Conservation (phyloP, 23 red algal genomes). For the Gracilaria domingensis region DNA sequence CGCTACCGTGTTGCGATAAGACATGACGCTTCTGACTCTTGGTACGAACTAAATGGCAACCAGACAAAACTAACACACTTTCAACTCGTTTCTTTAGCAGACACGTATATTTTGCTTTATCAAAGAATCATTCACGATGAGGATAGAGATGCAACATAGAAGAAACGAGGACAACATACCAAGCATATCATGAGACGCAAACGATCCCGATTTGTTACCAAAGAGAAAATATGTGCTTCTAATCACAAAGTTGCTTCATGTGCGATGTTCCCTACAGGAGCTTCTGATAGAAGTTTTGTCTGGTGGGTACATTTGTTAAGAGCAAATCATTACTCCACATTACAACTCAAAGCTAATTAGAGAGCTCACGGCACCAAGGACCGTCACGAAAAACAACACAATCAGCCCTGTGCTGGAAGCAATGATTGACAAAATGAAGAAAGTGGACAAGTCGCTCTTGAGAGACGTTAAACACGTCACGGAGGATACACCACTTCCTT, state of each 20-base stretch:
- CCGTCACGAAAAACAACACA: slow-evolving; percentile 40
- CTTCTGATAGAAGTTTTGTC: slow-evolving; percentile 25
- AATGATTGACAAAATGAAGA: slow-evolving; percentile 37
- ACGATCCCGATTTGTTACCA: not conserved
- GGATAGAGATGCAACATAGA: not conserved
- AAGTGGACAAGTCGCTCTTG: slow-evolving; percentile 23
- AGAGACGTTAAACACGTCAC: slow-evolving; percentile 21
- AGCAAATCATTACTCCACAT: slow-evolving; percentile 9
- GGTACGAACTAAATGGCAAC: slow-evolving; percentile 57
- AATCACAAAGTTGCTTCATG: slow-evolving; percentile 54
- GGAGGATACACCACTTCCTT: slow-evolving; percentile 36
- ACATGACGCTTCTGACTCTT: slow-evolving; percentile 49
- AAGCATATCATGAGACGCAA: slow-evolving; percentile 1
- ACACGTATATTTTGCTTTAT: slow-evolving; percentile 69
- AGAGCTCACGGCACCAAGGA: slow-evolving; percentile 41
- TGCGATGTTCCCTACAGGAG: slow-evolving; percentile 47
- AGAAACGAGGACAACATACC: slow-evolving; percentile 18
- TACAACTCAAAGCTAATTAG: slow-evolving; percentile 54
- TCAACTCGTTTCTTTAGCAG: slow-evolving; percentile 68
- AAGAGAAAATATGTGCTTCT: slow-evolving; percentile 25
- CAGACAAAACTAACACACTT: slow-evolving; percentile 29
- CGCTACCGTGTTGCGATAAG: slow-evolving; percentile 45
- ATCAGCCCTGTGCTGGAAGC: slow-evolving; percentile 42
- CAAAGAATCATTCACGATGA: slow-evolving; percentile 17
- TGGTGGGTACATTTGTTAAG: slow-evolving; percentile 22